Base-by-base conservation (phyloP, 106 monocot genomes). In the Ottelia alismoides region DNA sequence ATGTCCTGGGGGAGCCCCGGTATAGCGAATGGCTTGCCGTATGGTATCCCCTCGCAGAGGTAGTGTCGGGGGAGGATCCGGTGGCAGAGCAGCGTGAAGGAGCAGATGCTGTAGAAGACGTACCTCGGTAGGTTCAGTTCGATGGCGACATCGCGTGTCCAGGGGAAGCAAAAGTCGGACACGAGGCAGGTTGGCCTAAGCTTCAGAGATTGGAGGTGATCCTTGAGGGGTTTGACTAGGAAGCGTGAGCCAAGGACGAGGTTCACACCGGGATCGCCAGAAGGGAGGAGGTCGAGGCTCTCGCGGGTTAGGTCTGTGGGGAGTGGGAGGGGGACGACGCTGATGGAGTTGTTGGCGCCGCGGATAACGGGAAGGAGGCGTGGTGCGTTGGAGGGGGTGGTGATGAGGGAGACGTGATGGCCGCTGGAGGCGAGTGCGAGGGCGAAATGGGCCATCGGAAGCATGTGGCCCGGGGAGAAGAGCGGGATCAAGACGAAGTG, bases 1-100 rank as follows among this genome's bases (percentile, higher is more conserved):
- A 70, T 20, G 17, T 27, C 35, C 2, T 72, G 49, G 2, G 51
- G 21, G 18, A 70, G 27, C 25, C 45, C 63, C 14, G 70, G 70
- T 9, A 70, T 63, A 17, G 31, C 20, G 18, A 64, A 51, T 19
- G 49, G 49, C 31, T 64, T 30, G 21, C 16, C 52, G 14, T 52
- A 30, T 28, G 48, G 49, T 27, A 17, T 17, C 1, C 31, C 16
- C 27, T 47, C 24, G 1, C 24, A 4, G 11, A 22, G 20, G 49
- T 30, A 49, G 6, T 30, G 2, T 1, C 31, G 20, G 17, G 25
- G 27, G 3, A 55, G 20, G 20, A 31, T 55, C 19, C 31, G 30
- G 3, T 30, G 12, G 19, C 55, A 55, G 18, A 20, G 1, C 2
- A 55, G 31, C 19, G 55, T 31, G 55, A 56, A 56, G 27, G 31